Evolutionary conservation across 768 basidiomycete genomes (phyloP), one percentile per base, ranked within the genome.

Genomic region (Leucosporidium creatinivorum): DNA sequence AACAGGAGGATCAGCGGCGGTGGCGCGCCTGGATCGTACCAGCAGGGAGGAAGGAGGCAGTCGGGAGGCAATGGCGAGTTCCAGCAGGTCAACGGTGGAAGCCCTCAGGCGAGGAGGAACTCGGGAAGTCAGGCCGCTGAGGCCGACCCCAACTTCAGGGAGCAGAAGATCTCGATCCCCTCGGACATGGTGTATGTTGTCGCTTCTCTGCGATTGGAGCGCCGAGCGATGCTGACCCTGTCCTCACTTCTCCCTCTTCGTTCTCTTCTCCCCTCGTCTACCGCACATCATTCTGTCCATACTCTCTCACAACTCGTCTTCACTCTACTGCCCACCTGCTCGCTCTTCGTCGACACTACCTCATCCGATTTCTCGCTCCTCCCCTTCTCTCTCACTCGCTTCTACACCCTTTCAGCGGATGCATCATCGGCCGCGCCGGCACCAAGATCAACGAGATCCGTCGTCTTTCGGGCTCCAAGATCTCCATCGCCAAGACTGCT

Each of bases 361-460:
- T n/a, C n/a, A n/a, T 26, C 25, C 51, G 5, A 12, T 15, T 17
- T 26, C 26, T 28, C 26, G 25, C 28, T 10, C 26, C 28, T 28
- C 7, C 15, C 25, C 31, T 19, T 4, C 6, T 28, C 31, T 15
- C 52, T 25, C 52, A 8, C 4, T 36, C 39, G 15, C 8, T 17
- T 23, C 19, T 8, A 12, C 12, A 3, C 15, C 30, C n/a, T 28
- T 9, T 39, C 63, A 51, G 59, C n/a, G 72, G 87, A 67, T 91
- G 89, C 77, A 90, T 89, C 80, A 98, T 97, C 75, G 94, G 94
- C 67, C 89, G 93, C 72, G 91, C 88, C 78, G 94, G 94, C 36
- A 89, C 91, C 73, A 98, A 98, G 84, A 99, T 99, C 75, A 98
- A 94, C 61, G 96, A 99, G 80, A 99, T 99, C 77, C 90, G 96